Conservation (phyloP, 2,329 filamentous ascomycete species). For the Fusarium newnesense region DNA sequence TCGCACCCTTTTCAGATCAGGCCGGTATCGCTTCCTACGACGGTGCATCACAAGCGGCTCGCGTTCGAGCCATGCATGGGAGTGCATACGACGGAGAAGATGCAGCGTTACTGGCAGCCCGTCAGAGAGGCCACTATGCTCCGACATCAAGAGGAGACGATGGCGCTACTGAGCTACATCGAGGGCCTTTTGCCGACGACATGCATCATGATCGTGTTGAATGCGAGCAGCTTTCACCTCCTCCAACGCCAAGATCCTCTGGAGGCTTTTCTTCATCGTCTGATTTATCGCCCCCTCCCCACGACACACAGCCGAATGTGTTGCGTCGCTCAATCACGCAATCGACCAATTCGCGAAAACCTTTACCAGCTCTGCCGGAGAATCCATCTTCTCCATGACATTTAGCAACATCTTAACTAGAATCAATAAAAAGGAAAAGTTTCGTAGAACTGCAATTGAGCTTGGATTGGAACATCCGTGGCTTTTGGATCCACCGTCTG, state of each 20-base stretch:
- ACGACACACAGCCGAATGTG: conserved; percentile 18
- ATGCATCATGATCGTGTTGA: conserved; percentile 18
- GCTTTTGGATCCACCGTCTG: not conserved
- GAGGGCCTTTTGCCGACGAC: conserved; percentile 15
- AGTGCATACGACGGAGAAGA: conserved; percentile 14
- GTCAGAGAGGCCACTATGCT: conserved; percentile 22
- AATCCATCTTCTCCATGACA: conserved; percentile 45
- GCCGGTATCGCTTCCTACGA: conserved; percentile 35
- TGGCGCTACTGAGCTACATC: not conserved
- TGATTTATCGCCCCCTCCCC: conserved; percentile 15
- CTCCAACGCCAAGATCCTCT: conserved; percentile 36
- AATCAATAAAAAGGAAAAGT: not conserved
- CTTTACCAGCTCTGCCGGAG: conserved; percentile 56
- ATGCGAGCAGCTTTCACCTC: conserved; percentile 44
- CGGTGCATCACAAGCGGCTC: conserved; percentile 26
- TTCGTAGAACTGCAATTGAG: not conserved
- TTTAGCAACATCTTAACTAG: not conserved
- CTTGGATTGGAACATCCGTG: not conserved
- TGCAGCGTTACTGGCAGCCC: conserved; percentile 4
- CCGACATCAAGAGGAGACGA: not conserved
- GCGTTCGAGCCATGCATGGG: conserved; percentile 30
- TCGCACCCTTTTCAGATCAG: conserved; percentile 47
- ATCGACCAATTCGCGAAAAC: conserved; percentile 51
- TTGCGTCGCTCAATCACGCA: conserved; percentile 35
- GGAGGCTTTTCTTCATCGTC: conserved; percentile 24